Conservation (phyloP, 2,329 filamentous ascomycete genomes). For the Beauveria scarabaeidicola region DNA sequence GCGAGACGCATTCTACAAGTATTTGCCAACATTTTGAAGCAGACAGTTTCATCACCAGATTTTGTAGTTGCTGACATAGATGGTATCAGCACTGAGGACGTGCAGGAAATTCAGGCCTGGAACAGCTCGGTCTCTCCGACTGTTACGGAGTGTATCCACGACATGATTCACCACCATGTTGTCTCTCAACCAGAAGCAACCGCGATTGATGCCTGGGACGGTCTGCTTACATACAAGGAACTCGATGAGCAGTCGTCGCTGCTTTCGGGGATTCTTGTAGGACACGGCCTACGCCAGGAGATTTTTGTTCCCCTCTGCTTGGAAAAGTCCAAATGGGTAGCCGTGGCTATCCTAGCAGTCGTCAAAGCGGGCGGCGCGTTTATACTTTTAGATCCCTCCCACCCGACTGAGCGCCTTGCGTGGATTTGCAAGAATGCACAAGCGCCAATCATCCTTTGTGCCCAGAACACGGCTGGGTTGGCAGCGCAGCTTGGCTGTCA, state of each 20-base stretch:
- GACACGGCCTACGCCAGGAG: slow-evolving; percentile 21
- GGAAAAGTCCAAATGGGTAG: slow-evolving; percentile 22
- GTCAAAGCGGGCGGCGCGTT: slow-evolving; percentile 40
- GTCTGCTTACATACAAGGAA: slow-evolving; percentile 30
- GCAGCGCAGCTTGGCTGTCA: neutral
- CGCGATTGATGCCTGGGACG: slow-evolving; percentile 41
- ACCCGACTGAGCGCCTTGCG: neutral
- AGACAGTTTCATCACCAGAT: neutral
- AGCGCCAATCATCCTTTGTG: neutral
- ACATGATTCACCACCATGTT: neutral
- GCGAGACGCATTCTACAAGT: neutral
- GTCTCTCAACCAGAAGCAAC: neutral
- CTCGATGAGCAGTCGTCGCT: neutral
- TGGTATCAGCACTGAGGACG: neutral
- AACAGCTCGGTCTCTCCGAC: neutral
- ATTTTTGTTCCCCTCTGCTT: slow-evolving; percentile 21
- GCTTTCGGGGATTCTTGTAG: neutral
- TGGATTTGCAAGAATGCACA: neutral
- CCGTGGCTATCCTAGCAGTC: slow-evolving; percentile 20
- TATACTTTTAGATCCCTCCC: slow-evolving; percentile 31
- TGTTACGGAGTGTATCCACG: neutral
- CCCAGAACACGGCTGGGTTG: neutral
- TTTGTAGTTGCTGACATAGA: neutral
- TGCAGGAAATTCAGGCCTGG: neutral
- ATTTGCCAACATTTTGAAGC: neutral